A percentile compares a stretch with the other conserved stretches of the same genome.
Evolutionary conservation across 2,329 filamentous ascomycete genomes (phyloP).

Genomic region (Phyllosticta citrichinensis): DNA sequence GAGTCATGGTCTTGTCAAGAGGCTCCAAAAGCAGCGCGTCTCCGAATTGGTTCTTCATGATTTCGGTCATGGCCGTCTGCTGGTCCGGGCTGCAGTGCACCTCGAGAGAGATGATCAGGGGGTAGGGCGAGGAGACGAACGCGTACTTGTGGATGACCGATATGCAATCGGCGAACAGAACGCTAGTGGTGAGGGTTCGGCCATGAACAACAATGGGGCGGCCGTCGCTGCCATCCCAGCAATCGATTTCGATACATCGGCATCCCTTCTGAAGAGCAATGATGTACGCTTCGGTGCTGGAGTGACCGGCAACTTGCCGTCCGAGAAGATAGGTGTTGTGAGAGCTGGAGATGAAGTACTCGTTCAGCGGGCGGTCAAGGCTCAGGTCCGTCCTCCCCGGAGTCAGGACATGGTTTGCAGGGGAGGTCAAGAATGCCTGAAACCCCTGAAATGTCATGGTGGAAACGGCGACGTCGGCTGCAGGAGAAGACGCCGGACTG

Average conservation of each 20-base stretch:
- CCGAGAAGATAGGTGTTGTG: slow-evolving; percentile 97
- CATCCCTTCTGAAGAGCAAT: slow-evolving; percentile 78
- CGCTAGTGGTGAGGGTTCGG: slow-evolving; percentile 75
- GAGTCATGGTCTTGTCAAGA: slow-evolving; percentile 53
- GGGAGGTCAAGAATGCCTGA: slow-evolving; percentile 41
- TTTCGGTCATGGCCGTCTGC: slow-evolving; percentile 79
- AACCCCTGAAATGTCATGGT: slow-evolving; percentile 73
- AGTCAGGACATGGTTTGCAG: slow-evolving; percentile 55
- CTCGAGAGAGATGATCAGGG: slow-evolving; percentile 88
- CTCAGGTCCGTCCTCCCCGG: slow-evolving; percentile 50
- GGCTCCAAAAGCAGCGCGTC: slow-evolving; percentile 69
- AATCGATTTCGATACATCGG: slow-evolving; percentile 93
- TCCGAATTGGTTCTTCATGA: slow-evolving; percentile 77
- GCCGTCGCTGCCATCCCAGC: slow-evolving; percentile 87
- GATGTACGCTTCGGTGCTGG: slow-evolving; percentile 93
- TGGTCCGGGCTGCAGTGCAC: slow-evolving; percentile 82
- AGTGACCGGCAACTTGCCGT: slow-evolving; percentile 78
- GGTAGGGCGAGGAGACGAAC: slow-evolving; percentile 77
- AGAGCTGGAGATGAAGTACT: slow-evolving; percentile 97
- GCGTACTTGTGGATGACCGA: slow-evolving; percentile 91
- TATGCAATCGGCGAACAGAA: slow-evolving; percentile 86
- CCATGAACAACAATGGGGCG: slow-evolving; percentile 87
- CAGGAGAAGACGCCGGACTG: background rate
- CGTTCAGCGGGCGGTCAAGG: slow-evolving; percentile 78
- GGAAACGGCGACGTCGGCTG: slow-evolving; percentile 29